Conservation (phyloP, 129 eudicot genomes). For the Oenanthe sinensis region DNA sequence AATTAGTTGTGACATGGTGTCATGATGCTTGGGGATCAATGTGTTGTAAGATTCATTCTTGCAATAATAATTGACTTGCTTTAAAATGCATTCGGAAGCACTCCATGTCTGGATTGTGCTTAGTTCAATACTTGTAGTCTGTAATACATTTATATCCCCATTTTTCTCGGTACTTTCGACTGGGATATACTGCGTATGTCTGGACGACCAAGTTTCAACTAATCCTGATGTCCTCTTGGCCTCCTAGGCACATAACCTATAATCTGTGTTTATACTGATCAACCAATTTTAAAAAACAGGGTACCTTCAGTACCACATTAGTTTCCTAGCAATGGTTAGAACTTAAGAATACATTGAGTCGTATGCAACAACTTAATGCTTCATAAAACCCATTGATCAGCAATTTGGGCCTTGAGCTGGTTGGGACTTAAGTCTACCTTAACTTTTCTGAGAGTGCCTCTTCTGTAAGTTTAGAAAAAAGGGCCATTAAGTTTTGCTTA, state of each 20-base stretch:
- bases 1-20: neutral
- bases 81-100: neutral
- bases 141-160: neutral
- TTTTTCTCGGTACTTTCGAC: neutral
- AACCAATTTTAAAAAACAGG: too few relatives aligned
- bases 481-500: neutral
- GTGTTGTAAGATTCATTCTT: neutral
- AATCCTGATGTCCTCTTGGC: neutral
- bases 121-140: neutral
- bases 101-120: neutral
- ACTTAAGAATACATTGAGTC: too few relatives aligned
- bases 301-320: neutral
- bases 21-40: neutral
- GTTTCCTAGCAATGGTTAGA: neutral
- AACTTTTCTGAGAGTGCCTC: too few relatives aligned
- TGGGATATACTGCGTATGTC: neutral
- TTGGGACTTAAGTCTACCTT: too few relatives aligned
- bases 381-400: too few relatives aligned
- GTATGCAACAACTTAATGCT: too few relatives aligned
- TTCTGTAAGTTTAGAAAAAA: too few relatives aligned
- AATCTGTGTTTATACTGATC: too few relatives aligned
- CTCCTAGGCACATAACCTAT: too few relatives aligned
- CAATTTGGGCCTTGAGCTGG: neutral
- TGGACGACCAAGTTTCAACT: neutral
- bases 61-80: neutral